phyloP scores from a whole-genome alignment of 164 flowering plant species.

The Tetracentron sinense region DNA sequence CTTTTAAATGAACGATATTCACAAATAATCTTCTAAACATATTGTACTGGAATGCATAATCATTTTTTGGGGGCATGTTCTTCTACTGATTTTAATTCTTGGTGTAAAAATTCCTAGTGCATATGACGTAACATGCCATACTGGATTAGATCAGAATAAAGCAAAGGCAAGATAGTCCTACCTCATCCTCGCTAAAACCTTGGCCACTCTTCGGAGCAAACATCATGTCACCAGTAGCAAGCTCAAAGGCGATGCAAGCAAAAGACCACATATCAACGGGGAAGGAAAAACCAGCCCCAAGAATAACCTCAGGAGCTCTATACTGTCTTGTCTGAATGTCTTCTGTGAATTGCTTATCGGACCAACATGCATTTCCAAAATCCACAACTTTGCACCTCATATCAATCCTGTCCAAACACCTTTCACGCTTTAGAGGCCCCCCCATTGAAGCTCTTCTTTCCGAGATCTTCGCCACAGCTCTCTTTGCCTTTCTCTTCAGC shows the following conservation, averaged over 20 bases:
- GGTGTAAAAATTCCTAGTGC: too few relatives aligned
- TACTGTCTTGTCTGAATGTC: conserved; percentile 95
- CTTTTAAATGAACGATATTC: too few relatives aligned
- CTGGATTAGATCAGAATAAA: neutral
- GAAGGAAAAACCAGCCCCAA: conserved; percentile 67
- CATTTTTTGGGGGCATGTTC: too few relatives aligned
- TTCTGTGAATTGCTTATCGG: conserved; percentile 58
- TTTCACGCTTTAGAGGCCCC: conserved; percentile 37
- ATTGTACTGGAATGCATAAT: too few relatives aligned
- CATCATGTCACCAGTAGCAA: conserved; percentile 78
- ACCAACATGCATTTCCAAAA: conserved; percentile 98
- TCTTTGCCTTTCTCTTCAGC: conserved; percentile 73
- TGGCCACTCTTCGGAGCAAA: conserved; percentile 60
- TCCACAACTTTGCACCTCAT: conserved; percentile 88
- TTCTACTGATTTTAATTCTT: too few relatives aligned
- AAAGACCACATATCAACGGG: conserved; percentile 96
- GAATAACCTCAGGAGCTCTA: conserved; percentile 91
- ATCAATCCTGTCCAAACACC: conserved; percentile 72
- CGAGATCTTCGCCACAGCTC: conserved; percentile 76
- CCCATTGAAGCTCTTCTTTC: conserved; percentile 62
- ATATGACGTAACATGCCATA: too few relatives aligned
- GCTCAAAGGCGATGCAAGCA: conserved; percentile 89
- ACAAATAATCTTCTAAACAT: too few relatives aligned
- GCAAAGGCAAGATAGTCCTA: conserved; percentile 12
- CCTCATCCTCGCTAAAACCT: conserved; percentile 68